Base-by-base conservation (phyloP, 2,329 filamentous ascomycete genomes). In the Ambrosiella beaveri region DNA sequence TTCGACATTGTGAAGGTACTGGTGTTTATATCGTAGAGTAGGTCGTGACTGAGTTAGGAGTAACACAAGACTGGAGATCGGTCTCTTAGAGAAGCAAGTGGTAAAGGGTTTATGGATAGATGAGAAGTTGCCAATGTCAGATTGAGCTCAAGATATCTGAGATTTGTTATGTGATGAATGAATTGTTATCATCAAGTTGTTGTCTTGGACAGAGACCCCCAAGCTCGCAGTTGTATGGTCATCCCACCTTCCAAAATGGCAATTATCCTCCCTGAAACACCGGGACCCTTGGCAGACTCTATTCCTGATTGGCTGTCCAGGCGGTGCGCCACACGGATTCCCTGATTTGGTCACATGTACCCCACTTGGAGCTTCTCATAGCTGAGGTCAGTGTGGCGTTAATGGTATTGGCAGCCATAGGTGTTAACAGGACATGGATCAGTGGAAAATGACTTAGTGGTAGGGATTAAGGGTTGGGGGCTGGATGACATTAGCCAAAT, bases 1-100 rank as follows among this genome's bases (percentile, higher is more conserved):
- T 79, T 83, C 64, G 78, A 74, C 37, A 54, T 54, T 27, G 2
- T 54, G 37, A 41, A 12, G 40, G 6, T 27, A 11, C 45, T 9
- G 17, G 12, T 49, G 17, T 49, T 19, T 15, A 49, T n/a, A 49
- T 49, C 12, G 45, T 19, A 15, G 1, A 47, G 44, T 13, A 8
- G n/a, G 44, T 47, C 19, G 7, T 47, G 44, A 47, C 11, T 13
- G 27, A 27, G 27, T 27, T 27, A 27, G 3, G 27, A 27, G 27
- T 27, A 27, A 27, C 27, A 27, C 27, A 5, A 27, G 27, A 27
- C 27, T 27, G 27, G 27, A 1, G 27, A 27, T 27, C 27, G 3
- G 27, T 27, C 27, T 27, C 3, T 27, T 27, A 27, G 27, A 27
- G 27, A 5, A 27, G 3, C 27, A 27, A 27, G 5, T 27, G 27